Conservation (phyloP, 768 basidiomycete genomes). For the Lyophyllum shimeji region DNA sequence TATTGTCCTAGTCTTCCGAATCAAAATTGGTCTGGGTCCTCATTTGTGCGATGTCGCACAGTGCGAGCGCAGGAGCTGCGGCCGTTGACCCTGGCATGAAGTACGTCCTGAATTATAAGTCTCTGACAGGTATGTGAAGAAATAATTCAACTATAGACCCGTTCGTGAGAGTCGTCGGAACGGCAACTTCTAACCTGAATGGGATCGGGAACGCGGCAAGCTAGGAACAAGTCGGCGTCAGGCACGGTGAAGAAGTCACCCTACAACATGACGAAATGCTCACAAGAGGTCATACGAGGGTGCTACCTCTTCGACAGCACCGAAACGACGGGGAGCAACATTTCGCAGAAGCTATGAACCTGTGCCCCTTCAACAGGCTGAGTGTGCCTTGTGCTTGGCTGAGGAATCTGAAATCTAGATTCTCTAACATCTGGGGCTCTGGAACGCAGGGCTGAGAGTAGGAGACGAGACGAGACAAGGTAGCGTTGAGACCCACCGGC, state of each 20-base stretch:
- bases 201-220: background rate
- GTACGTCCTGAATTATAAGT: background rate
- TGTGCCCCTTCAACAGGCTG: background rate
- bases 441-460: background rate
- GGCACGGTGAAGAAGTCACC: background rate
- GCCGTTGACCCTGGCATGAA: background rate
- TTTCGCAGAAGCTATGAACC: background rate
- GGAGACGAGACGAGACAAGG: background rate
- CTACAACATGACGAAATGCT: background rate
- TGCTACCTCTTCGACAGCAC: background rate
- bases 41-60: background rate
- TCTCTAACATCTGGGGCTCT: background rate
- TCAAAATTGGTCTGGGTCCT: background rate
- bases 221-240: background rate
- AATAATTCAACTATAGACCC: slow-evolving; percentile 3
- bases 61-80: background rate
- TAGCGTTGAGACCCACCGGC: background rate
- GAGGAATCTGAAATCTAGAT: background rate
- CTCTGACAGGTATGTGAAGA: slow-evolving; percentile 1
- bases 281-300: background rate
- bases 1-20: background rate
- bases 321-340: background rate
- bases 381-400: background rate
- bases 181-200: background rate
- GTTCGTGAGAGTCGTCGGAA: background rate